Evolutionary conservation across 2,329 filamentous ascomycete genomes (phyloP), one percentile per base, ranked within the genome.

Genomic region (Penicillium corylophilum): DNA sequence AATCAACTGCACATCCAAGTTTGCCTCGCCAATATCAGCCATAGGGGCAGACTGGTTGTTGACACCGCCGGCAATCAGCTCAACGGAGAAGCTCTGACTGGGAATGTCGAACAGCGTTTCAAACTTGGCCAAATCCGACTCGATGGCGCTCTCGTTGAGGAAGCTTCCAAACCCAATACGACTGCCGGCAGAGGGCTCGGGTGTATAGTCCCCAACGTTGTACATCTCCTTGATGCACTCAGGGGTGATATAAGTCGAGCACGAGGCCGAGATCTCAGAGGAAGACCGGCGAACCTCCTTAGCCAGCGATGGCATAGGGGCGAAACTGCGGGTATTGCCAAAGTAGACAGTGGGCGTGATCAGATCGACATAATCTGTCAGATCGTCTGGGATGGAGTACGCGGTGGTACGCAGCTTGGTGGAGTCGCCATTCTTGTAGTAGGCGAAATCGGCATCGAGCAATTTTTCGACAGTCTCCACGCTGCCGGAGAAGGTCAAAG

Each of bases 1-100:
- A 16, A 83, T 79, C 18, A 80, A 77, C 64, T 84, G 76, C 15
- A 80, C 77, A 57, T 86, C 83, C n/a, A 86, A 74, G 50, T 85
- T 83, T 22, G 79, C 82, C 65, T 86, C 83, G 4, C 70, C 63
- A 4, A 73, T 68, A 47, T 80, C 75, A 38, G 74, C 68, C 6
- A 72, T 52, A 22, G 50, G 28, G 4, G 38, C 61, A 47, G 48
- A 71, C 60, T 78, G 75, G 56, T 77, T 67, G 46, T 77, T 71
- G 23, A 66, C 56, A 1, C 65, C 75, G 13, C 71, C 72, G 51
- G 74, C 74, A 53, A 77, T 69, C 28, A 73, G 51, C 13, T 70
- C 63, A 10, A 63, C 60, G 3, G 55, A 55, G 33, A 64, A 64
- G 53, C 49, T 57, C 46, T 79, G 74, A 4, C 60, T 53, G 1